A percentile compares a stretch with the other conserved stretches of the same genome.
Evolutionary conservation across 1,284 basidiomycete genomes (phyloP).

Genomic region (Naganishia cerealis): DNA sequence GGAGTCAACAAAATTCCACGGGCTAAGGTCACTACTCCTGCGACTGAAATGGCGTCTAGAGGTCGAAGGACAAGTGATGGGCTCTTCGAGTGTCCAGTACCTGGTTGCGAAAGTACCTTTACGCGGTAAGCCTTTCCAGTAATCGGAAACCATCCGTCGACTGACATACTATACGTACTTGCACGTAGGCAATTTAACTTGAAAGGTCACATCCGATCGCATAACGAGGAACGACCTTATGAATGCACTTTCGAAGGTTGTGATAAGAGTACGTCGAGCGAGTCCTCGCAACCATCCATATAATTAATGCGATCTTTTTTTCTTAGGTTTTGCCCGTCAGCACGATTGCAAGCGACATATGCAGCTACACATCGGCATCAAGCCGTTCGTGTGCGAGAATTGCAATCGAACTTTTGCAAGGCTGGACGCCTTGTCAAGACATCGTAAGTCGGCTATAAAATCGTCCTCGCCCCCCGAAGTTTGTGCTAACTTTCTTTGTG

Average conservation of each 20-base stretch:
- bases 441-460: conserved; percentile 61
- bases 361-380: conserved; percentile 78
- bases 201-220: conserved; percentile 87
- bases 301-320: background rate
- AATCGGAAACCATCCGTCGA: conserved; percentile 22
- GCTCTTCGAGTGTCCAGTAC: conserved; percentile 84
- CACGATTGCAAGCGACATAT: conserved; percentile 96
- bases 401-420: conserved; percentile 93
- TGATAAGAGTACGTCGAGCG: conserved; percentile 63
- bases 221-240: conserved; percentile 91
- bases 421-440: conserved; percentile 80
- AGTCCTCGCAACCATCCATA: background rate
- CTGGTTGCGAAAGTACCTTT: conserved; percentile 92
- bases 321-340: conserved; percentile 74
- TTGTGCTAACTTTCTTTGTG: background rate
- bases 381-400: conserved; percentile 82
- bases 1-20: conserved; percentile 22
- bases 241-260: conserved; percentile 90
- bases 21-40: conserved; percentile 80
- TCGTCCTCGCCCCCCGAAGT: conserved; percentile 21
- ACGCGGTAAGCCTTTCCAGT: conserved; percentile 65
- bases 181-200: conserved; percentile 55
- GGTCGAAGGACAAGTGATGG: conserved; percentile 82
- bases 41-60: conserved; percentile 88
- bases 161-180: conserved; percentile 34